A percentile compares a stretch with the other conserved stretches of the same genome.
These are phyloP conservation scores for Arthromyces matolae DNA, from an alignment of 768 basidiomycete species.

Conservation along the genomic window DNA sequence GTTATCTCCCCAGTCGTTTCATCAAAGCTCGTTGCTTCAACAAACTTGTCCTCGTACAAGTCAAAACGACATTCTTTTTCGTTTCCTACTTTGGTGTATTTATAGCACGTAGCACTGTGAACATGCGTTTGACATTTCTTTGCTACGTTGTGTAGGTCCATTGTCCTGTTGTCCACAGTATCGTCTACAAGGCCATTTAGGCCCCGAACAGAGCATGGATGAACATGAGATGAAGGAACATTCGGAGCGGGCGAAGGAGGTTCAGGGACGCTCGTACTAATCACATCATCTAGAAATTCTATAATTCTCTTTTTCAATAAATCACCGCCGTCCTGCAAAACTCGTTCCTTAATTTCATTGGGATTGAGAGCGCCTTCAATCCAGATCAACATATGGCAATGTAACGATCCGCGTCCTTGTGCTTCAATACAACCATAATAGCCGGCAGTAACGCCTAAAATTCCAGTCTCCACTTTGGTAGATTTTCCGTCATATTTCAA, in stretches of 20 bases:
- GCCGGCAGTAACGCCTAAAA: constrained; percentile 16
- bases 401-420: constrained; percentile 32
- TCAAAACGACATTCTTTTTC: neutral
- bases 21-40: neutral
- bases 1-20: neutral
- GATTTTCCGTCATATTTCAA: constrained; percentile 18
- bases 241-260: neutral
- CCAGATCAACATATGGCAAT: constrained; percentile 33
- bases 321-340: no score
- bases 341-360: constrained; percentile 4
- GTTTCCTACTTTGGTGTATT: neutral
- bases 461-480: neutral
- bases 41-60: neutral
- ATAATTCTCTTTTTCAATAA: no score
- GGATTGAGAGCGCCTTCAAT: constrained; percentile 29
- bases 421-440: constrained; percentile 32
- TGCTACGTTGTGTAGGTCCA: neutral
- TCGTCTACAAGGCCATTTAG: neutral
- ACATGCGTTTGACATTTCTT: neutral
- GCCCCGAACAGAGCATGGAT: neutral
- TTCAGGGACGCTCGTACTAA: neutral
- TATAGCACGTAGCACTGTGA: neutral
- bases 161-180: neutral
- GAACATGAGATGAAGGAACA: neutral
- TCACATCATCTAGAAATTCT: neutral